phyloP scores from a whole-genome alignment of 345 rosid species.

The Cardamine occulta region DNA sequence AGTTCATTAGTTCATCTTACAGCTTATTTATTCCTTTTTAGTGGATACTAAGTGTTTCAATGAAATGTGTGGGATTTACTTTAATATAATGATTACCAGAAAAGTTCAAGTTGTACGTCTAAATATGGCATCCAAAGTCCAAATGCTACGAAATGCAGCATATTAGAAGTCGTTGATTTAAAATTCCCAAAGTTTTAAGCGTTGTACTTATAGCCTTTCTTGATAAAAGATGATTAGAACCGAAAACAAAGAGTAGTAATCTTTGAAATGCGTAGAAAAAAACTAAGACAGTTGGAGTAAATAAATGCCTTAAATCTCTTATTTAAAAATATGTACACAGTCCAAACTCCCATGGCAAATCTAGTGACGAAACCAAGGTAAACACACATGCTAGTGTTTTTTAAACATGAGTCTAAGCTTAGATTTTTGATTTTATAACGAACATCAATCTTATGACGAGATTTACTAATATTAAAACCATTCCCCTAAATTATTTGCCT shows the following conservation, averaged over 20 bases:
- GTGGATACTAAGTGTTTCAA: neutral
- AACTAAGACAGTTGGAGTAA: neutral
- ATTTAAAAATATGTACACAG: conserved; percentile 15
- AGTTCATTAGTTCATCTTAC: conserved; percentile 26
- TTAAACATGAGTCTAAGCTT: conserved; percentile 19
- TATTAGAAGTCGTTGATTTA: neutral
- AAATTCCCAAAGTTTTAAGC: neutral
- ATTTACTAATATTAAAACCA: conserved; percentile 30
- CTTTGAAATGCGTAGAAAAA: neutral
- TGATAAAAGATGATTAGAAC: neutral
- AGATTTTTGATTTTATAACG: neutral
- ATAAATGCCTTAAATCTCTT: neutral
- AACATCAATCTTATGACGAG: neutral
- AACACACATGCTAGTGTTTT: conserved; percentile 39
- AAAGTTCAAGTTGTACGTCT: neutral
- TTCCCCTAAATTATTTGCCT: conserved; percentile 39
- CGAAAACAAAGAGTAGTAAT: neutral
- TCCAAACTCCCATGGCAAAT: conserved; percentile 40
- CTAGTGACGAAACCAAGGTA: conserved; percentile 41
- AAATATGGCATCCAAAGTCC: conserved; percentile 22
- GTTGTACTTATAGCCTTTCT: neutral
- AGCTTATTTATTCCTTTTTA: conserved; percentile 27
- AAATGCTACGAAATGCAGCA: neutral
- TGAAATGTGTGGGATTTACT: neutral
- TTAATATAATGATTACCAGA: conserved; percentile 8